Conservation (phyloP, 2,329 filamentous ascomycete species). For the Sporothrix mexicana region DNA sequence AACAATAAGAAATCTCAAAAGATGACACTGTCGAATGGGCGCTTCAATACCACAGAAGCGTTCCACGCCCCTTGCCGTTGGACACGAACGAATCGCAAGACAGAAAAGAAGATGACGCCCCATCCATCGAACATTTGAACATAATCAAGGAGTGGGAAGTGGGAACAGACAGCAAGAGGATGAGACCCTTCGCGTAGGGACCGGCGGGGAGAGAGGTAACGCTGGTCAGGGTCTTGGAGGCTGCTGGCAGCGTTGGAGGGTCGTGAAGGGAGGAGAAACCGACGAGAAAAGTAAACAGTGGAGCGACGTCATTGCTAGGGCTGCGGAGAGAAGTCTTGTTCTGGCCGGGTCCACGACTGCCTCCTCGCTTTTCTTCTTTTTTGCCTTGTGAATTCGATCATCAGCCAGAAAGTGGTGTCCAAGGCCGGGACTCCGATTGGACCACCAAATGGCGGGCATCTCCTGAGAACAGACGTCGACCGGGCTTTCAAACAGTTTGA, state of each 20-base stretch:
- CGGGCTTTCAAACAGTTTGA: slow-evolving; percentile 26
- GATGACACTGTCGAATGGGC: neutral
- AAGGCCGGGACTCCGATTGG: slow-evolving; percentile 9
- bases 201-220: slow-evolving; percentile 17
- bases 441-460: neutral
- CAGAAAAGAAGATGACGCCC: neutral
- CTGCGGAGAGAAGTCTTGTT: neutral
- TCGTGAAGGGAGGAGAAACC: neutral
- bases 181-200: slow-evolving; percentile 23
- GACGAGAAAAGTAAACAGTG: slow-evolving; percentile 20
- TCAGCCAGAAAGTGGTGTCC: neutral
- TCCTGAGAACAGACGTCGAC: slow-evolving; percentile 18
- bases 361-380: neutral
- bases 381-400: neutral
- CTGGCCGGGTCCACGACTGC: neutral
- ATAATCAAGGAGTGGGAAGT: slow-evolving; percentile 12
- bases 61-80: slow-evolving; percentile 11
- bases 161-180: slow-evolving; percentile 24
- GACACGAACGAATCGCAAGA: slow-evolving; percentile 1
- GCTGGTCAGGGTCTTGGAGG: neutral
- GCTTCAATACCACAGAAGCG: neutral
- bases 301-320: slow-evolving; percentile 3
- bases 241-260: neutral
- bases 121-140: neutral
- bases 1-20: neutral